A percentile compares a stretch with the other conserved stretches of the same genome.
Conservation (phyloP, 139 green algal genomes). For the Deuterostichococcus epilithicus region DNA sequence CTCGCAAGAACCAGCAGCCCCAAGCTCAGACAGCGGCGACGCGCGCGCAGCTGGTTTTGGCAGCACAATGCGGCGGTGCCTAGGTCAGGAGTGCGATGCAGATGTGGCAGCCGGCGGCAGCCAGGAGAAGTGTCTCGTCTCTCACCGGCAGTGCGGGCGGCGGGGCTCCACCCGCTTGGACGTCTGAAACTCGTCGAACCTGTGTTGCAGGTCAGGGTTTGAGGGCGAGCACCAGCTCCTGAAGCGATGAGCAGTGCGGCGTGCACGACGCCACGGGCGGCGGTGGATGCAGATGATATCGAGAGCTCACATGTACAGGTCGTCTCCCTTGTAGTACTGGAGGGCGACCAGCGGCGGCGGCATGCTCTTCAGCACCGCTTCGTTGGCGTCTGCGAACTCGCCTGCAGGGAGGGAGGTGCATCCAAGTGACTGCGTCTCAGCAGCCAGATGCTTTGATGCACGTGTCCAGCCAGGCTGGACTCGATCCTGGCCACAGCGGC, state of each 20-base stretch:
- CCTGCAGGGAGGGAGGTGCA: not conserved
- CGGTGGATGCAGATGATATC: slow-evolving; percentile 16
- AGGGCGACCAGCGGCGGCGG: slow-evolving; percentile 81
- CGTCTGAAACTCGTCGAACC: slow-evolving; percentile 73
- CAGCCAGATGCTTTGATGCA: not conserved
- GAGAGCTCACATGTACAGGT: slow-evolving; percentile 88
- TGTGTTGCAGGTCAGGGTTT: too few species aligned
- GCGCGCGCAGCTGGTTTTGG: too few species aligned
- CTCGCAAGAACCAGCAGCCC: slow-evolving; percentile 13
- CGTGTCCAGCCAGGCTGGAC: too few species aligned
- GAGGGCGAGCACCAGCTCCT: not conserved
- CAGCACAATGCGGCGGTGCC: not conserved
- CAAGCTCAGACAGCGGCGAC: not conserved
- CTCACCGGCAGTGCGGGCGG: slow-evolving; percentile 43
- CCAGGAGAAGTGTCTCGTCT: too few species aligned
- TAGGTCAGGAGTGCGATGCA: not conserved
- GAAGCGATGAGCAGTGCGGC: not conserved
- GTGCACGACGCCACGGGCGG: not conserved
- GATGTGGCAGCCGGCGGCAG: not conserved
- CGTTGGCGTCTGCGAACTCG: slow-evolving; percentile 75
- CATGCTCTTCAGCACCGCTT: slow-evolving; percentile 66
- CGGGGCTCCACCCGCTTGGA: slow-evolving; percentile 10
- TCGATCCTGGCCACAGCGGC: too few species aligned
- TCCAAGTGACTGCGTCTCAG: too few species aligned
- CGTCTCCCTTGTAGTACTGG: slow-evolving; percentile 84